phyloP scores from a whole-genome alignment of 352 stramenopile genomes.

The Peronospora farinosa region DNA sequence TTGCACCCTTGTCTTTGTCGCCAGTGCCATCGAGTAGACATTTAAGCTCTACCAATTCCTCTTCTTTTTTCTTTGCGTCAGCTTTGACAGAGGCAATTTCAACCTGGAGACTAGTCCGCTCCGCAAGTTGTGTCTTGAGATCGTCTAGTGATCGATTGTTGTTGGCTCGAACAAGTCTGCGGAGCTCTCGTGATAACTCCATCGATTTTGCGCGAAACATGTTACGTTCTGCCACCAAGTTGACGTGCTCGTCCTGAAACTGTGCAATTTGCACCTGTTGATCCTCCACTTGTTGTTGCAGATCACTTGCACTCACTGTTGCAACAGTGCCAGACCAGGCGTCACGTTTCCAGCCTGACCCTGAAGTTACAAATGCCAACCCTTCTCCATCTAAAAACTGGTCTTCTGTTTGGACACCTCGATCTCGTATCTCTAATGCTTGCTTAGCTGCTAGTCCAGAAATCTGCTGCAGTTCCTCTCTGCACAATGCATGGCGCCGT shows the following conservation, averaged over 20 bases:
- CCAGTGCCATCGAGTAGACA: slow-evolving; percentile 43
- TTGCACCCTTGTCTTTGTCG: slow-evolving; percentile 62
- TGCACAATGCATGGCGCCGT: slow-evolving; percentile 26
- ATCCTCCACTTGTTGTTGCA: slow-evolving; percentile 36
- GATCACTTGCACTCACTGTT: slow-evolving; percentile 35
- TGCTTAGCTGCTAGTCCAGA: slow-evolving; percentile 7
- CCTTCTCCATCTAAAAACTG: slow-evolving; percentile 18
- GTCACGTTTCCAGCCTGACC: slow-evolving; percentile 19
- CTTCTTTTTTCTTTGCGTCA: slow-evolving; percentile 41
- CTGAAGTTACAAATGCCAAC: slow-evolving; percentile 5
- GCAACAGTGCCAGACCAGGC: slow-evolving; percentile 26
- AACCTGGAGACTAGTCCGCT: slow-evolving; percentile 45
- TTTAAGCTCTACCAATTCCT: slow-evolving; percentile 61
- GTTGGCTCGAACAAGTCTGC: slow-evolving; percentile 45
- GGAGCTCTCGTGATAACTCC: slow-evolving; percentile 56
- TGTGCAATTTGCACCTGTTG: slow-evolving; percentile 24
- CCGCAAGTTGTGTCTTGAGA: slow-evolving; percentile 48
- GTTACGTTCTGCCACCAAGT: slow-evolving; percentile 51
- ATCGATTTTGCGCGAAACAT: slow-evolving; percentile 42
- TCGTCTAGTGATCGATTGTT: slow-evolving; percentile 49
- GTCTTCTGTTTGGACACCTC: slow-evolving; percentile 48
- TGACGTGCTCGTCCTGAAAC: slow-evolving; percentile 35
- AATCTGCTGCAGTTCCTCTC: slow-evolving; percentile 42
- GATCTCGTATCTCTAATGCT: slow-evolving; percentile 19
- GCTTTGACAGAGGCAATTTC: slow-evolving; percentile 51